phyloP scores from a whole-genome alignment of 2,329 filamentous ascomycete species.

The Neophaeococcomyces aloes region DNA sequence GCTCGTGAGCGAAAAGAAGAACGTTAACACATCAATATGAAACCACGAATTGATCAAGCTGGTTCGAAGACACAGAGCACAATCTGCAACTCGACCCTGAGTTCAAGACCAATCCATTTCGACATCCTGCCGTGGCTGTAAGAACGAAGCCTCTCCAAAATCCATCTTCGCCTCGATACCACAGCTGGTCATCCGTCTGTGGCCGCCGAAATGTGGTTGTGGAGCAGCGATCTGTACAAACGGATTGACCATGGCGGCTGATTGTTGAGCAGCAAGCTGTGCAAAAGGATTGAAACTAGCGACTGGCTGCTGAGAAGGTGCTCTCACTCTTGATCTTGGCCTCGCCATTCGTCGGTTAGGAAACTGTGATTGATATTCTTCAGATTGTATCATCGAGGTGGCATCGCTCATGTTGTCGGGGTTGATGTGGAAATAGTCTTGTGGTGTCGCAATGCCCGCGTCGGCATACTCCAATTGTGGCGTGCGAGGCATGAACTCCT shows the following conservation, averaged over 20 bases:
- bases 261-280: conserved; percentile 9
- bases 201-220: conserved; percentile 17
- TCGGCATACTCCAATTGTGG: conserved; percentile 16
- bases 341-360: conserved; percentile 18
- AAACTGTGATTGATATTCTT: conserved; percentile 6
- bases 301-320: conserved; percentile 10
- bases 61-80: not conserved
- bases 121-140: conserved; percentile 33
- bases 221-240: conserved; percentile 14
- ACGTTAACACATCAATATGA: conserved; percentile 2
- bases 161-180: conserved; percentile 29
- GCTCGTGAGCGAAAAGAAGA: not conserved
- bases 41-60: not conserved
- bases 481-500: conserved; percentile 19
- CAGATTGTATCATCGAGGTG: conserved; percentile 10
- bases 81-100: not conserved
- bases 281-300: conserved; percentile 17
- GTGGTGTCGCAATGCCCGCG: conserved; percentile 14
- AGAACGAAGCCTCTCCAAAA: conserved; percentile 37
- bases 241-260: conserved; percentile 16
- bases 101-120: conserved; percentile 29
- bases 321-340: conserved; percentile 13
- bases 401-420: conserved; percentile 19
- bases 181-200: conserved; percentile 25
- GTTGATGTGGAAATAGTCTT: conserved; percentile 21